Conservation (phyloP, 202 grass and related monocot genomes). For the Bolboschoenoplectus hybrid region DNA sequence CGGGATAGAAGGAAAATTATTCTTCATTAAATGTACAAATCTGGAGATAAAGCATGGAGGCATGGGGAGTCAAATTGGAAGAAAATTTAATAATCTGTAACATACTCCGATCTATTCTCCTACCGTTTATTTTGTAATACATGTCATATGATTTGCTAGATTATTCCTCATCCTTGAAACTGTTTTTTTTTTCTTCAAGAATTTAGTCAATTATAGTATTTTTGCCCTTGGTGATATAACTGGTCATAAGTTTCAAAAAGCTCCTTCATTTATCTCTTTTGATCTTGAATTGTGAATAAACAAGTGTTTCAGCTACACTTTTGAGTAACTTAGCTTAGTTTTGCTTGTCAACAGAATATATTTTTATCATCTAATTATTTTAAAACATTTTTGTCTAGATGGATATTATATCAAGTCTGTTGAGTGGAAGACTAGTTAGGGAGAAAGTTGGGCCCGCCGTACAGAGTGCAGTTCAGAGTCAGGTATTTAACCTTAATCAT, state of each 20-base stretch:
- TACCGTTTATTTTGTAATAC: constrained; percentile 11
- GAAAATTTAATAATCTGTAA: background rate
- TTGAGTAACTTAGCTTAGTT: background rate
- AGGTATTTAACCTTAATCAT: constrained; percentile 48
- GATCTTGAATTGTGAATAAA: background rate
- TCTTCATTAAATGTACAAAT: background rate
- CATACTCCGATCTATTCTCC: background rate
- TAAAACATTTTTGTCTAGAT: constrained; percentile 45
- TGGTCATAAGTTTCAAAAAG: background rate
- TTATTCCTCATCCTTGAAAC: background rate
- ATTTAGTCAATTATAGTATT: constrained; percentile 11
- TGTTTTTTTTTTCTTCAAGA: background rate
- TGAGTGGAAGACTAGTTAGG: constrained; percentile 85
- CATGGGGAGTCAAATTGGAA: background rate
- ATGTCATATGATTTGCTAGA: background rate
- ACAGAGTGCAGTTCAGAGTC: constrained; percentile 82
- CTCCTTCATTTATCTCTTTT: background rate
- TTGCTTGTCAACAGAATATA: background rate
- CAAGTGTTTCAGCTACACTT: background rate
- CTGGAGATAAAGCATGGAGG: background rate
- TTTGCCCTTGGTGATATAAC: background rate
- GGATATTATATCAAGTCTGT: constrained; percentile 77
- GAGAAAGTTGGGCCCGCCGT: constrained; percentile 87
- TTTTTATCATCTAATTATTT: background rate
- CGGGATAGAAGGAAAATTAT: background rate